Evolutionary conservation across 2,329 filamentous ascomycete genomes (phyloP), one percentile per base, ranked within the genome.

Genomic region (Macrophomina pseudophaseolina): DNA sequence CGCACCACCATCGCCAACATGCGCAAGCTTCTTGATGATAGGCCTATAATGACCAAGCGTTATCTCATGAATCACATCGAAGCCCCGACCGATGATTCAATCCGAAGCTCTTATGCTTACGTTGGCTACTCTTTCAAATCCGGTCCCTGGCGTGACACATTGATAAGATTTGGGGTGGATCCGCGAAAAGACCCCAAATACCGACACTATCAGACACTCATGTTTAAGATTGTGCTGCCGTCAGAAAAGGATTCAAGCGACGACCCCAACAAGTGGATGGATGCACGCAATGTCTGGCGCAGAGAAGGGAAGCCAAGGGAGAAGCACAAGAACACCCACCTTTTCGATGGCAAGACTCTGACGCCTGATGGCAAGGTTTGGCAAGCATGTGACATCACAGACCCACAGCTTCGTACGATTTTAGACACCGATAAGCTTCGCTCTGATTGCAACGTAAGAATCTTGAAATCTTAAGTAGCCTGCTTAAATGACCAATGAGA

Each of bases 361-460:
- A 87, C 88, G 16, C 86, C 87, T 1, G 93, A 97, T 73, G 93
- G 93, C 46, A 95, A 95, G 73, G 90, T 95, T 59, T 99, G 93
- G 91, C 95, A 98, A 82, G 86, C 96, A 32, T 97, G 93, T 80
- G 95, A 99, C 76, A 90, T 98, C 65, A 90, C 88, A 0, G 94
- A 98, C 72, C 91, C 93, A 0, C 74, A 94, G 1, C 82, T 98
- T 1, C 81, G 82, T 0, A 78, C 82, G 11, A 80, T 97, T 3
- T 83, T 97, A 46, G 85, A 88, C 23, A 86, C 87, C 0, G 83
- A 88, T 0, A 83, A 87, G 5, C 74, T 84, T 2, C 76, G 79
- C 40, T 70, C 70, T 4, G 79, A 80, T 3, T 83, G 80, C 64
- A 83, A 86, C 66, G 79, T 91, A 28, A 85, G 88, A 4, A 74